These are phyloP conservation scores for Exophiala spinifera DNA, from an alignment of 2,329 filamentous ascomycete genomes.

Conservation along the genomic window DNA sequence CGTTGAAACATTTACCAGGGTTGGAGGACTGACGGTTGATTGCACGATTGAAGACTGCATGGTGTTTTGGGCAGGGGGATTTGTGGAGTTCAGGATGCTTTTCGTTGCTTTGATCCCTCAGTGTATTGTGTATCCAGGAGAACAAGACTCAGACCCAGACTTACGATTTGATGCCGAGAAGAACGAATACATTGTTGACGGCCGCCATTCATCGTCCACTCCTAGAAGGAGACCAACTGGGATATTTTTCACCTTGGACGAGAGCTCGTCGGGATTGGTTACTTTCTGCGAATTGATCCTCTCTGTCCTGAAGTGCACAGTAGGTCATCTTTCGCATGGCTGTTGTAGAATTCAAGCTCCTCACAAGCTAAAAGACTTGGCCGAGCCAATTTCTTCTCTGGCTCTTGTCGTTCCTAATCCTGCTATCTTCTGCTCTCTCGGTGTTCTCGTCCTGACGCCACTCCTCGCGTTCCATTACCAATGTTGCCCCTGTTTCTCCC, in stretches of 20 bases:
- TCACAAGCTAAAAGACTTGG: not conserved
- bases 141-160: not conserved
- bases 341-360: not conserved
- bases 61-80: not conserved
- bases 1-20: not conserved
- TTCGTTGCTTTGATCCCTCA: not conserved
- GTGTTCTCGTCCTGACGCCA: too few species aligned
- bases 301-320: too few species aligned
- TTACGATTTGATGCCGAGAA: not conserved
- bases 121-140: not conserved
- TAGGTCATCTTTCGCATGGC: too few species aligned
- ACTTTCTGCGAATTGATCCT: too few species aligned
- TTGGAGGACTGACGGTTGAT: not conserved
- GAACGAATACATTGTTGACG: not conserved
- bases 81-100: too few species aligned
- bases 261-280: too few species aligned
- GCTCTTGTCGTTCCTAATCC: not conserved
- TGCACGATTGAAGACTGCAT: not conserved
- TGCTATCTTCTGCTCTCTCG: too few species aligned
- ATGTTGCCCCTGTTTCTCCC: too few species aligned
- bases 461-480: too few species aligned
- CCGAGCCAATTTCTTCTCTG: not conserved
- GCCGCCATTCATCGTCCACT: not conserved
- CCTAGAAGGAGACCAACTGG: not conserved
- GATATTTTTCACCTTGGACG: too few species aligned